Percentiles rank a stretch among this genome's conserved stretches.
phyloP scores from a whole-genome alignment of 1,139 yeast genomes.

The Eremothecium cymbalariae region DNA sequence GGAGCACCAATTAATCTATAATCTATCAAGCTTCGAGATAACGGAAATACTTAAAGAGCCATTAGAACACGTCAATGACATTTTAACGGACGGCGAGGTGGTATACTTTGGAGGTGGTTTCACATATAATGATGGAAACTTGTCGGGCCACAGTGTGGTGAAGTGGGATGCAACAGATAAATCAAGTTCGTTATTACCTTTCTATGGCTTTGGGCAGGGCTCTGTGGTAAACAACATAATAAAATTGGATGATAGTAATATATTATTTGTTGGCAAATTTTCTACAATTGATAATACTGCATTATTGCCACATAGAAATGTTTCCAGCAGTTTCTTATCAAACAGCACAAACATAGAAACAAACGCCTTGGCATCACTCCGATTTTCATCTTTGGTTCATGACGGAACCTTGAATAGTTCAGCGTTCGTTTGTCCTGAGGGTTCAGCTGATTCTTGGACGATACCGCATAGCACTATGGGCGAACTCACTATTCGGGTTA shows the following conservation, averaged over 20 bases:
- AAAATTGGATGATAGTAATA: constrained; percentile 39
- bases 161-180: constrained; percentile 49
- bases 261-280: constrained; percentile 78
- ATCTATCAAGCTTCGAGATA: constrained; percentile 40
- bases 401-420: constrained; percentile 33
- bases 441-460: constrained; percentile 47
- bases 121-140: constrained; percentile 35
- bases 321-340: no score
- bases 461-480: constrained; percentile 38
- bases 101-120: constrained; percentile 81
- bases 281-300: constrained; percentile 49
- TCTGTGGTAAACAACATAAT: constrained; percentile 60
- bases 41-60: constrained; percentile 35
- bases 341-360: constrained; percentile 2
- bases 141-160: constrained; percentile 50
- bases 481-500: constrained; percentile 52
- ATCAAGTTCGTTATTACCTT: constrained; percentile 46
- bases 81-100: constrained; percentile 40
- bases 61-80: constrained; percentile 44
- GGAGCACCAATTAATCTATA: constrained; percentile 48
- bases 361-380: constrained; percentile 4
- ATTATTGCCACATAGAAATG: constrained; percentile 28
- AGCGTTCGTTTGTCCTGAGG: constrained; percentile 53
- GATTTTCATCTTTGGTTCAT: constrained; percentile 9
- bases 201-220: constrained; percentile 66